Base-by-base conservation (phyloP, 2,329 filamentous ascomycete genomes). In the Calonectria pseudoreteaudii region DNA sequence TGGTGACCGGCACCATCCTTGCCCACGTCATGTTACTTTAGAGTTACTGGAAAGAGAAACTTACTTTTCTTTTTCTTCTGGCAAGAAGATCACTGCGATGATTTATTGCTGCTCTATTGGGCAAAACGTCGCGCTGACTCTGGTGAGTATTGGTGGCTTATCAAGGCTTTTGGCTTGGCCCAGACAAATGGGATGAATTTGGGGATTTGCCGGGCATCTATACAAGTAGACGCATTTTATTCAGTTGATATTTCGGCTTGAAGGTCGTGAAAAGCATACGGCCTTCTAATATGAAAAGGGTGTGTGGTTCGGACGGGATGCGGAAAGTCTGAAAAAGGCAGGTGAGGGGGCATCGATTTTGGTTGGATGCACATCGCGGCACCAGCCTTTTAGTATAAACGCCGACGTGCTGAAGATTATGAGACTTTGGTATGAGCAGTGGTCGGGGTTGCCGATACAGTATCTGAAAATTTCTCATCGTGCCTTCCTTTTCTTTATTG, bases 1-100 rank as follows among this genome's bases (percentile, higher is more conserved):
- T 72, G 36, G 66, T 74, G 70, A 66, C 58, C 10, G 72, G 66
- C 38, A 53, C 70, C 13, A 67, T 74, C n/a, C 30, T 69, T 20
- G 34, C 65, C 18, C 70, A 70, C 23, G 56, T 74, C 20, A 74
- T 72, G 31, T 66, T 16, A 72, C 65, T 23, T 62, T 62, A 60
- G 66, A 72, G 70, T 66, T 70, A 26, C 44, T 72, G 20, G 58
- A n/a, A n/a, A n/a, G n/a, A n/a, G n/a, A n/a, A n/a, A n/a, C n/a
- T n/a, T n/a, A n/a, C n/a, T n/a, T n/a, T n/a, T n/a, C n/a, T n/a
- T n/a, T n/a, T n/a, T n/a, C n/a, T n/a, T n/a, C n/a, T n/a, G n/a
- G n/a, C n/a, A n/a, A n/a, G n/a, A n/a, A n/a, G 4, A 56, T 31
- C 14, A 34, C 20, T 31, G 8, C 34, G 52, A 31, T 23, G 44